Evolutionary conservation across 176 grass and related monocot species (phyloP), one percentile per base, ranked within the genome.

Genomic region (Zea luxurians): DNA sequence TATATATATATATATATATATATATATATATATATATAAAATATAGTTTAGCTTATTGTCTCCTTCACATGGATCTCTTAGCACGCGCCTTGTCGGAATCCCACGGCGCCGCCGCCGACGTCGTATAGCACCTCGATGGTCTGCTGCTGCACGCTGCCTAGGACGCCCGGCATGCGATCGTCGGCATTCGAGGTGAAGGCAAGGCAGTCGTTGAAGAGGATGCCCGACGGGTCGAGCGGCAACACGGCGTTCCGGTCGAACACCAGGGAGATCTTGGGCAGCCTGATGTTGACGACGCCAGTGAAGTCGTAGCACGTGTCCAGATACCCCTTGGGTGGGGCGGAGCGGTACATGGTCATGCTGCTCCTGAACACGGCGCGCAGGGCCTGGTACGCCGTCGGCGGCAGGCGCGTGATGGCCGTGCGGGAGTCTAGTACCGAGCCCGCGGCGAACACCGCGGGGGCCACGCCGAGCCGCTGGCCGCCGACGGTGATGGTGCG

Each of bases 81-180:
- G 61, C 91, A 93, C 0, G 74, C 78, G 35, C 76, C 80, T 2
- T 61, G 54, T 4, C 86, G 59, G 63, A 94, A 91, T 5, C 86
- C 86, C 0, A 94, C 62, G 66, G 47, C 52, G 11, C 76, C 62
- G 20, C 72, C 66, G 58, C 65, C 92, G 64, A 91, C 85, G 6
- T 84, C 13, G 74, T 71, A 84, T 4, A 94, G 62, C 15, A 94
- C 88, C 42, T 89, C 87, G 7, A 94, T 63, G 1, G 73, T 87
- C 64, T 49, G 83, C 77, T 94, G 92, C 78, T 91, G 86, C 15
- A 91, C 75, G 16, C 89, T 85, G n/a, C 92, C 92, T 4, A 91
- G 63, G 60, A 91, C 79, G 16, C 71, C 76, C 4, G 79, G 3
- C 11, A 61, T 67, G 16, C 35, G 49, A 12, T 77, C 73, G 8